Conservation (phyloP, 2,329 filamentous ascomycete genomes). For the Curvularia eragrostidis region DNA sequence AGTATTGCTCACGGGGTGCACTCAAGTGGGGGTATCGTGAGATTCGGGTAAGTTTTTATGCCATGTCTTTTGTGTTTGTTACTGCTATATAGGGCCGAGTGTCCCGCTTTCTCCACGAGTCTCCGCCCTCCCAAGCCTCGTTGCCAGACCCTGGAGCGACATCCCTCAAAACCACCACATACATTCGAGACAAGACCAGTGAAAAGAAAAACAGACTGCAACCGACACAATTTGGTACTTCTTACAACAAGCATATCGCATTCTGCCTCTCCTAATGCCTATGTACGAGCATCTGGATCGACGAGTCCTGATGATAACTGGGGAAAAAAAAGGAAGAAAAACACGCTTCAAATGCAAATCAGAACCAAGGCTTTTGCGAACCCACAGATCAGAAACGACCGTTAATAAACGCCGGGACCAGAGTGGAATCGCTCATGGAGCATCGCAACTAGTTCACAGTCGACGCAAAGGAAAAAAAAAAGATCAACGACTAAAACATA, state of each 20-base stretch:
- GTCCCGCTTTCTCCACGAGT: not conserved
- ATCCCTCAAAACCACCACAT: constrained; percentile 13
- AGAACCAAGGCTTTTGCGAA: constrained; percentile 43
- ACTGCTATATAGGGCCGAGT: constrained; percentile 22
- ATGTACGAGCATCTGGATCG: constrained; percentile 34
- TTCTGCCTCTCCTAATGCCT: constrained; percentile 30
- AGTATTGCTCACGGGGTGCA: constrained; percentile 26
- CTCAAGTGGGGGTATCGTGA: constrained; percentile 16
- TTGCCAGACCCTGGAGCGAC: not conserved
- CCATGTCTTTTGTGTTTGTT: constrained; percentile 28
- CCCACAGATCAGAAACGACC: constrained; percentile 30
- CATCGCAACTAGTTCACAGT: constrained; percentile 45
- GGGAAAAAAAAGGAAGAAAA: constrained; percentile 3
- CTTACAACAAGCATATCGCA: constrained; percentile 22
- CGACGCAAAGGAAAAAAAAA: constrained; percentile 17
- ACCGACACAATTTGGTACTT: constrained; percentile 15
- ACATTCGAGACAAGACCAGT: constrained; percentile 15
- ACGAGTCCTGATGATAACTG: constrained; percentile 29
- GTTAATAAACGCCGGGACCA: constrained; percentile 34
- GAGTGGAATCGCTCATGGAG: constrained; percentile 42
- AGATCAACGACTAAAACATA: constrained; percentile 28
- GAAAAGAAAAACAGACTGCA: constrained; percentile 19
- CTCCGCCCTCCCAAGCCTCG: not conserved
- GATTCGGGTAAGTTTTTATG: constrained; percentile 18
- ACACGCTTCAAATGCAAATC: constrained; percentile 42